These are phyloP conservation scores for Poa pratensis DNA, from an alignment of 176 grass and related monocot species.

Conservation along the genomic window DNA sequence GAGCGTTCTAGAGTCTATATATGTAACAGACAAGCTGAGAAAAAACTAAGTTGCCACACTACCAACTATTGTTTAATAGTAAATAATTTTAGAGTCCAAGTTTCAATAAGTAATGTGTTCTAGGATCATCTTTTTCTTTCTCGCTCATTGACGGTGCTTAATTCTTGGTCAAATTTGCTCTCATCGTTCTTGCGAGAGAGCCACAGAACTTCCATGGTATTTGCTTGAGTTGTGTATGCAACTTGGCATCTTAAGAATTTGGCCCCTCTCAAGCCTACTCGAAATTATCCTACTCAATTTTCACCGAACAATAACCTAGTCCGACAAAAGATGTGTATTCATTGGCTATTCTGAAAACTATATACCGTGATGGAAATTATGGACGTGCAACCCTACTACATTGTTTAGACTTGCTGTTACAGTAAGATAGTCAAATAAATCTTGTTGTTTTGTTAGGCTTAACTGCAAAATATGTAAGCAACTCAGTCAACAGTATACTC, in stretches of 20 bases:
- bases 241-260: not conserved
- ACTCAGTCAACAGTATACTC: not conserved
- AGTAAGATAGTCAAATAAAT: not conserved
- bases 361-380: not conserved
- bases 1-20: not conserved
- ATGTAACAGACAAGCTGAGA: not conserved
- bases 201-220: not conserved
- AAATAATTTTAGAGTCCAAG: not conserved
- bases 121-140: not conserved
- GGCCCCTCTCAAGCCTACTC: not conserved
- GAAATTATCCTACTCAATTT: not conserved
- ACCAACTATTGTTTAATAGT: not conserved
- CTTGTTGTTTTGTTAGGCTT: not conserved
- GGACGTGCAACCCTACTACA: not conserved
- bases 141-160: accelerated
- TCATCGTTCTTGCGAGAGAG: not conserved
- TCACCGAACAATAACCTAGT: not conserved
- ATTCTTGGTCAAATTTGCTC: not conserved
- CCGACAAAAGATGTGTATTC: not conserved
- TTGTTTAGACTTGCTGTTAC: not conserved
- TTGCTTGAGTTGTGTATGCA: not conserved
- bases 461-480: not conserved
- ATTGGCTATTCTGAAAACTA: not conserved
- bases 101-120: not conserved
- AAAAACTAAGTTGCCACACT: not conserved